These are phyloP conservation scores for Pisolithus orientalis DNA, from an alignment of 768 basidiomycete genomes.

Conservation along the genomic window DNA sequence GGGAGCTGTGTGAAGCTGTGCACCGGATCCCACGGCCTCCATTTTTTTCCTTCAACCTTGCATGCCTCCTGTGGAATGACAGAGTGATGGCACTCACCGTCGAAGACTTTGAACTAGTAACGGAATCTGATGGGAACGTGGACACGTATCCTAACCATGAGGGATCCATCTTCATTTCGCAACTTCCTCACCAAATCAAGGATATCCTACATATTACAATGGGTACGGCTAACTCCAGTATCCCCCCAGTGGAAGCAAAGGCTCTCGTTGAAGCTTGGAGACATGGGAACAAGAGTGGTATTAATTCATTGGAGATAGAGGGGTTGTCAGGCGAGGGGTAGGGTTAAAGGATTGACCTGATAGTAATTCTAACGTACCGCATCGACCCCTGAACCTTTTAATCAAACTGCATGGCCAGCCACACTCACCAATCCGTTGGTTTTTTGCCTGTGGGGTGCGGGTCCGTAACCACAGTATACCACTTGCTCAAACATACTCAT, in stretches of 20 bases:
- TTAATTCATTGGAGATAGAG: constrained; percentile 24
- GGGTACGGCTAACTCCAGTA: constrained; percentile 51
- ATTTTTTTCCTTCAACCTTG: constrained; percentile 55
- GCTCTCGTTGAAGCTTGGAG: constrained; percentile 54
- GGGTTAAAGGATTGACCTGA: constrained; percentile 21
- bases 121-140: constrained; percentile 23
- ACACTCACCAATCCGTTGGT: background rate
- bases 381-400: too few relatives aligned
- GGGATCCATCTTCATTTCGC: constrained; percentile 41
- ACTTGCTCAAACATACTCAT: too few relatives aligned
- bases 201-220: constrained; percentile 78
- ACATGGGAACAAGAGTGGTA: constrained; percentile 24
- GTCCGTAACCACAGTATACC: too few relatives aligned
- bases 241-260: constrained; percentile 67
- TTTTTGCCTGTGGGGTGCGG: too few relatives aligned
- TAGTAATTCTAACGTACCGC: background rate
- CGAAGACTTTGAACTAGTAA: constrained; percentile 43
- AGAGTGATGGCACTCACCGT: constrained; percentile 78
- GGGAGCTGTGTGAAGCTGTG: constrained; percentile 30
- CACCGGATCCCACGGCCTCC: constrained; percentile 32
- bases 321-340: constrained; percentile 24
- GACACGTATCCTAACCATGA: constrained; percentile 27
- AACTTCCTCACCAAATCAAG: constrained; percentile 41
- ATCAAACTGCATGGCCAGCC: background rate
- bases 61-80: constrained; percentile 65